phyloP scores from a whole-genome alignment of 2,329 filamentous ascomycete genomes.

The Zymoseptoria passerinii region DNA sequence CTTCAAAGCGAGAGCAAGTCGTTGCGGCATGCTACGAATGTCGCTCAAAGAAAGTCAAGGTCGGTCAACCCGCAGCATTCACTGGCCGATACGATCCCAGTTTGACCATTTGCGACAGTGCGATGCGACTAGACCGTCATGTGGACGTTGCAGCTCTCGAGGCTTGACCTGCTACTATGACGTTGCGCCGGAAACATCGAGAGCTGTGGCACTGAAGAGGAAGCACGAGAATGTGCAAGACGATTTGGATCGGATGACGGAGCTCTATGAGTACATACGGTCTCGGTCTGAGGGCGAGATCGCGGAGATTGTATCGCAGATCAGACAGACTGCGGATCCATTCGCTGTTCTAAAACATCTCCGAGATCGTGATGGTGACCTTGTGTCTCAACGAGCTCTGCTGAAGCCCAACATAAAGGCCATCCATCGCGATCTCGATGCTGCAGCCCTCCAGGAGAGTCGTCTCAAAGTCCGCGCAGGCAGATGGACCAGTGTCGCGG shows the following conservation, averaged over 20 bases:
- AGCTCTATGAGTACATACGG: not conserved
- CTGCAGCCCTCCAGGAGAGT: not conserved
- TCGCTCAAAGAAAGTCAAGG: slow-evolving; percentile 1
- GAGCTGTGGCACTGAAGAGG: not conserved
- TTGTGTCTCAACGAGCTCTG: not conserved
- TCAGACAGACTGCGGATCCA: not conserved
- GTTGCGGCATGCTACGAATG: not conserved
- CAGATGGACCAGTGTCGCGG: not conserved
- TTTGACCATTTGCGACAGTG: not conserved
- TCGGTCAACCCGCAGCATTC: not conserved
- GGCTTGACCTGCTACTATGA: not conserved
- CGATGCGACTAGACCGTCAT: not conserved
- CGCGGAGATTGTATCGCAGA: not conserved
- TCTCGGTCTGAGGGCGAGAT: not conserved
- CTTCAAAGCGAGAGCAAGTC: not conserved
- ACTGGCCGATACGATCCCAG: not conserved
- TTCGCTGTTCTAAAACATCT: not conserved
- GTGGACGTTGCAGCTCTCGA: not conserved
- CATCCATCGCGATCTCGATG: not conserved
- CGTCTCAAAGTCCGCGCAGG: not conserved
- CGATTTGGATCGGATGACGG: not conserved
- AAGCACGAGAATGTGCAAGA: slow-evolving; percentile 1
- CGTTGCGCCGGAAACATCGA: not conserved
- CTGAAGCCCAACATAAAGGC: not conserved
- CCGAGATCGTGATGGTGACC: not conserved